phyloP scores from a whole-genome alignment of 129 eudicot species.

The Oenanthe sinensis region DNA sequence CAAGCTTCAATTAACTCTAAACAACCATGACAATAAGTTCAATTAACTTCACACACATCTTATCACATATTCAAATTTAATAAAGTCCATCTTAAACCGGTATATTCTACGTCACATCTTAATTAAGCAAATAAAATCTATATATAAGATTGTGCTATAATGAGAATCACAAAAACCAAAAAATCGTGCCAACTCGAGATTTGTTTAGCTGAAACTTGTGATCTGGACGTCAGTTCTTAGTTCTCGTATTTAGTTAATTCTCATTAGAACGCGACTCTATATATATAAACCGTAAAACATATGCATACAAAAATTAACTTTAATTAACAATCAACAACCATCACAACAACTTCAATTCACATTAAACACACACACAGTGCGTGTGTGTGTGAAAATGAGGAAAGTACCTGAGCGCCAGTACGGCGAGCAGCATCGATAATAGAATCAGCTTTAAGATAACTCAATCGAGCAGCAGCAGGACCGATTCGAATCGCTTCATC shows the following conservation, averaged over 20 bases:
- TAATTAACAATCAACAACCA: background rate
- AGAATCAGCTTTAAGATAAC: slow-evolving; percentile 57
- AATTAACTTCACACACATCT: background rate
- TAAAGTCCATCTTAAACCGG: too few relatives aligned
- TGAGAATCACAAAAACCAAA: background rate
- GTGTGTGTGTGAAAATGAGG: background rate
- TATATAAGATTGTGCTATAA: background rate
- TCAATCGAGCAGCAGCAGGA: slow-evolving; percentile 86
- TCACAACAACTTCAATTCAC: background rate
- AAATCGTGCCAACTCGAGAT: too few relatives aligned
- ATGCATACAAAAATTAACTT: background rate
- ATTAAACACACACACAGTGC: background rate
- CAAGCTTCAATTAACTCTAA: background rate
- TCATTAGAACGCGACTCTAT: too few relatives aligned
- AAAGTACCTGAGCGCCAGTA: slow-evolving; percentile 79
- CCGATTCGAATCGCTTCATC: slow-evolving; percentile 91
- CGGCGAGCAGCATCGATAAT: slow-evolving; percentile 66
- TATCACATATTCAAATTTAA: background rate
- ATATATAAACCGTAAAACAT: background rate
- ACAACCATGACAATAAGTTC: background rate
- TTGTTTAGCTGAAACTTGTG: background rate
- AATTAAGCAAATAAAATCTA: too few relatives aligned
- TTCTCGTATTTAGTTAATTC: background rate
- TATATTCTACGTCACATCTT: too few relatives aligned
- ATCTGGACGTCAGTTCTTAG: background rate